phyloP scores from a whole-genome alignment of 176 grass and related monocot genomes.

The Lolium rigidum region DNA sequence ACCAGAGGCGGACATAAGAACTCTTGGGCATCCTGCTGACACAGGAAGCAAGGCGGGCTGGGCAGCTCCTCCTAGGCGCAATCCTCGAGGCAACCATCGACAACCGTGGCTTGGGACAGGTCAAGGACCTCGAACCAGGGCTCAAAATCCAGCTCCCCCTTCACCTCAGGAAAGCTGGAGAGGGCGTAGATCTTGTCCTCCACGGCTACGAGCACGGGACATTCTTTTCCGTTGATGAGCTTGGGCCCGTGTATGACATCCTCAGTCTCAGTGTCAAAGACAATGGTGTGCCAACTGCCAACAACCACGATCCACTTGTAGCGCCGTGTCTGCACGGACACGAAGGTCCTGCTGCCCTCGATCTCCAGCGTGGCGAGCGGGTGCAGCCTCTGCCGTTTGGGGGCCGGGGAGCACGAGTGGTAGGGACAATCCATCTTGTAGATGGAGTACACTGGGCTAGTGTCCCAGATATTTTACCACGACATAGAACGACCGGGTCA shows the following conservation, averaged over 20 bases:
- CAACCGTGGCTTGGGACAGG: neutral
- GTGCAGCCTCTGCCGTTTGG: neutral
- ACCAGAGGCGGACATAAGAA: neutral
- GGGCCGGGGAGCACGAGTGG: neutral
- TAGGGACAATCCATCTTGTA: neutral
- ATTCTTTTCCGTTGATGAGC: neutral
- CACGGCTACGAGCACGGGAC: neutral
- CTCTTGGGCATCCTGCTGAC: neutral
- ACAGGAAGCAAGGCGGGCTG: neutral
- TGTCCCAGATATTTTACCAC: neutral
- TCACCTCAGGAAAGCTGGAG: neutral
- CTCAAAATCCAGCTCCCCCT: neutral
- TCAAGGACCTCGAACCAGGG: slow-evolving; percentile 7
- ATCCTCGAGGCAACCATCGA: neutral
- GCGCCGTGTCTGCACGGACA: neutral
- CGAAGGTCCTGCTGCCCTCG: neutral
- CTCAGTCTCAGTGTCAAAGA: neutral
- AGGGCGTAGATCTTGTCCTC: neutral
- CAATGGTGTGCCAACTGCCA: neutral
- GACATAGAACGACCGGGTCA: neutral
- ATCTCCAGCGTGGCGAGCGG: neutral
- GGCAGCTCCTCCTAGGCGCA: neutral
- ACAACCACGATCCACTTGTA: neutral
- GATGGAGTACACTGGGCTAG: neutral
- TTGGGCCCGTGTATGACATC: neutral